A percentile compares a stretch with the other conserved stretches of the same genome.
These are phyloP conservation scores for Pochonia chlamydosporia DNA, from an alignment of 2,329 filamentous ascomycete genomes.

Conservation along the genomic window DNA sequence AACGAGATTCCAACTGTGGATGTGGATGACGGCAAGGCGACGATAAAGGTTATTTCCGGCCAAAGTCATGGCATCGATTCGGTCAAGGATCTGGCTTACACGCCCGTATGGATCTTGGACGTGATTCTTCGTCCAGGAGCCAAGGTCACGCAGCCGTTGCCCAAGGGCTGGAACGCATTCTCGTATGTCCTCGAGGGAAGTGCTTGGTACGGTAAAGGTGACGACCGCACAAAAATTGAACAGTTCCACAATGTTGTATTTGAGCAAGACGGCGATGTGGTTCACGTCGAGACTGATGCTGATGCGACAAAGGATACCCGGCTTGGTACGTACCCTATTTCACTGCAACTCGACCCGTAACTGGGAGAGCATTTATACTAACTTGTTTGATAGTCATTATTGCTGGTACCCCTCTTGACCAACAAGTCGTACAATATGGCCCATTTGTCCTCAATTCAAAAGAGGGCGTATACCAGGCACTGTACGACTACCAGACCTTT, in stretches of 20 bases:
- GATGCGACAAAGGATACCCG: constrained; percentile 53
- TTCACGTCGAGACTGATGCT: constrained; percentile 64
- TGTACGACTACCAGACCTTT: constrained; percentile 67
- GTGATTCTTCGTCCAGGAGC: constrained; percentile 75
- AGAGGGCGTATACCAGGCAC: constrained; percentile 69
- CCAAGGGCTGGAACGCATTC: constrained; percentile 83
- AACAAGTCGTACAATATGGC: constrained; percentile 77
- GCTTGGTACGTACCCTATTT: constrained; percentile 31
- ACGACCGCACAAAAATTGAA: constrained; percentile 46
- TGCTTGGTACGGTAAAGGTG: constrained; percentile 54
- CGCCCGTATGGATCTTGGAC: constrained; percentile 94
- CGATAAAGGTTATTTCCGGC: constrained; percentile 86
- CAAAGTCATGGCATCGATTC: constrained; percentile 78
- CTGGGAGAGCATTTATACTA: neutral
- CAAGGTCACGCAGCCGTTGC: constrained; percentile 67
- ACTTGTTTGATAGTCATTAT: constrained; percentile 49
- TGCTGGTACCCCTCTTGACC: constrained; percentile 73
- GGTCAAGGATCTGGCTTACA: constrained; percentile 87
- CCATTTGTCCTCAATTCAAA: constrained; percentile 73
- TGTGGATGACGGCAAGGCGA: constrained; percentile 66
- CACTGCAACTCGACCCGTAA: neutral
- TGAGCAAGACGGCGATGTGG: constrained; percentile 67
- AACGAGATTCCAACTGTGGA: constrained; percentile 72
- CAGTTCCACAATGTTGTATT: constrained; percentile 90
- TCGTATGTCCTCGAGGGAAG: constrained; percentile 77